phyloP scores from a whole-genome alignment of 495 filamentous ascomycete genomes.

The Podospora fimiseda region DNA sequence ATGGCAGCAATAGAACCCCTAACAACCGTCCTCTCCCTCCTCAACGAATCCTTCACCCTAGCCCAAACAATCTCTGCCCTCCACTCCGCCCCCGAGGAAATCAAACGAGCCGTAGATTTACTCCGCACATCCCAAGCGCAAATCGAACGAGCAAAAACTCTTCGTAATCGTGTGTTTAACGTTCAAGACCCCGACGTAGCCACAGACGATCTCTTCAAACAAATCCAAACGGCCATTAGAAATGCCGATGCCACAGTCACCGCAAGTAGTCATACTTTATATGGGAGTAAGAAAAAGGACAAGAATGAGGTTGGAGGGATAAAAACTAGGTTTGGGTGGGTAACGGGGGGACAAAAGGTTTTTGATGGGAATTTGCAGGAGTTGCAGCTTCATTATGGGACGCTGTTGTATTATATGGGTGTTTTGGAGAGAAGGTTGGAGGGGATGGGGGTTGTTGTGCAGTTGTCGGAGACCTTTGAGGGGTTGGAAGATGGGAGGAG shows the following conservation, averaged over 20 bases:
- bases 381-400: neutral
- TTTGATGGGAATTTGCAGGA: neutral
- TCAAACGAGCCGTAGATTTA: neutral
- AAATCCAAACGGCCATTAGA: neutral
- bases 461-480: neutral
- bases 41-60: neutral
- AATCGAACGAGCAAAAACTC: neutral
- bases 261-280: neutral
- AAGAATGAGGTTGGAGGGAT: neutral
- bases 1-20: neutral
- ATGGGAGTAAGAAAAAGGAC: neutral
- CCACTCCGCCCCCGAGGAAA: neutral
- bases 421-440: neutral
- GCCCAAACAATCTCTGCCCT: neutral
- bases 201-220: neutral
- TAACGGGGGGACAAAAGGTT: neutral
- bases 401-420: neutral
- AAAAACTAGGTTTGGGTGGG: neutral
- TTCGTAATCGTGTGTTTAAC: neutral
- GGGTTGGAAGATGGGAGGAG: neutral
- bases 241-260: neutral
- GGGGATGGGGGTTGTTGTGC: neutral
- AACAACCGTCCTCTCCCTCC: neutral
- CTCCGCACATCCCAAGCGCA: neutral
- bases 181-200: neutral